Percentiles rank a stretch among this genome's conserved stretches.
These are phyloP conservation scores for Coniochaeta ligniaria DNA, from an alignment of 2,329 filamentous ascomycete species.

Conservation along the genomic window DNA sequence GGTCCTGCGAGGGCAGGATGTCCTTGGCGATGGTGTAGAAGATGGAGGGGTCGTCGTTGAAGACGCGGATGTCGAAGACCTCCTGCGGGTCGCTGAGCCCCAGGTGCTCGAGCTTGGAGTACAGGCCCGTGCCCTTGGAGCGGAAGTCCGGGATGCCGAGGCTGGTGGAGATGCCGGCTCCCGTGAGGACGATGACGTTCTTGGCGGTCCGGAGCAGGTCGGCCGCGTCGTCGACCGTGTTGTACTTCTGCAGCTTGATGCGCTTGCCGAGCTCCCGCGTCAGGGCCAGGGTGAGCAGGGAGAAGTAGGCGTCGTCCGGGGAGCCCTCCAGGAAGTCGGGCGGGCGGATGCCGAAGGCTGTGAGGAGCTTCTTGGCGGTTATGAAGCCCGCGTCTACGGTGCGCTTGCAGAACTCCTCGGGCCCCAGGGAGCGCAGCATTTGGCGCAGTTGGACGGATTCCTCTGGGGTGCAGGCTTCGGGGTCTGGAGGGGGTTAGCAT, in stretches of 20 bases:
- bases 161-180: constrained; percentile 93
- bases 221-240: constrained; percentile 83
- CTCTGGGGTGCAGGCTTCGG: constrained; percentile 55
- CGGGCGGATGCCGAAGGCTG: constrained; percentile 73
- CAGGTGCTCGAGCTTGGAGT: constrained; percentile 73
- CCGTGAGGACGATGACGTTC: constrained; percentile 91
- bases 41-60: constrained; percentile 76
- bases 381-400: constrained; percentile 64
- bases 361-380: constrained; percentile 75
- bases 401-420: constrained; percentile 65
- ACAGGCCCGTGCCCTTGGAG: constrained; percentile 86
- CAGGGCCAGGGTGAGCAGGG: constrained; percentile 69
- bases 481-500: constrained; percentile 18
- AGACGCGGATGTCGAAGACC: constrained; percentile 86
- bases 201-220: constrained; percentile 62
- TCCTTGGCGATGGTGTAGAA: constrained; percentile 92
- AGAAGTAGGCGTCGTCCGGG: constrained; percentile 68
- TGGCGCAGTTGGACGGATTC: constrained; percentile 64
- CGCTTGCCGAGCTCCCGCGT: constrained; percentile 75
- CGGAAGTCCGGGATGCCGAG: constrained; percentile 96
- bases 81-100: constrained; percentile 82
- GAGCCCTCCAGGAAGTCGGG: constrained; percentile 66
- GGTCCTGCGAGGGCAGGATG: constrained; percentile 73
- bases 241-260: constrained; percentile 71
- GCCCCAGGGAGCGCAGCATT: constrained; percentile 69